Evolutionary conservation across 2,329 filamentous ascomycete genomes (phyloP), one percentile per base, ranked within the genome.

Genomic region (Aspergillus thermomutatus): DNA sequence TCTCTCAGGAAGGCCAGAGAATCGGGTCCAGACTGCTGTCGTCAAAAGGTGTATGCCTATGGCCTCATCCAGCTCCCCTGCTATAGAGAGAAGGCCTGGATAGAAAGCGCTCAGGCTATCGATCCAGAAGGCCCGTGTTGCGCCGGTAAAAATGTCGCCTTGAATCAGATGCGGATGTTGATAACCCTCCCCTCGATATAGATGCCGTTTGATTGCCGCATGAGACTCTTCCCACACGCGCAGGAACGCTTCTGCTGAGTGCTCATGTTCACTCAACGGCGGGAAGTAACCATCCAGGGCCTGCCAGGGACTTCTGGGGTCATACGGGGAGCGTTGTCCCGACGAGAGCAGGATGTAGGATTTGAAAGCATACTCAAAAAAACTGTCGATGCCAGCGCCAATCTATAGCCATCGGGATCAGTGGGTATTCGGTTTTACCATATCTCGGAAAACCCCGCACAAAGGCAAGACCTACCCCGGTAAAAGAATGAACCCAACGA

Each of bases 351-450:
- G 77, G 58, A 99, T 90, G 69, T 96, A 87, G 19, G 92, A 92
- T 75, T 99, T 99, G 67, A 97, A 83, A 3, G 94, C 92, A 74
- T 99, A 99, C 76, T 99, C 94, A 69, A 96, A 97, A 77, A 99
- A 99, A 75, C 92, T 97, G 77, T 99, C 94, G 68, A 96, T 91
- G 41, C 94, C 94, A 7, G 94, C 94, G 50, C 94, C 94, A 65
- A 99, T 96, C 77, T 79, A 52, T 47, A 49, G 31, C 25, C 21
- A 11, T 14, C 23, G 4, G 11, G 43, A n/a, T 46, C 23, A 46
- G 21, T 26, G 10, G 1, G 19, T 14, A 23, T 7, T 7, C 23
- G 7, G 43, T 23, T 3, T 7, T 37, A 17, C n/a, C n/a, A n/a
- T n/a, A n/a, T n/a, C n/a, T n/a, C n/a, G n/a, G n/a, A n/a, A 25